Conservation (phyloP, 305 asterid species). For the Coffea humblotiana region DNA sequence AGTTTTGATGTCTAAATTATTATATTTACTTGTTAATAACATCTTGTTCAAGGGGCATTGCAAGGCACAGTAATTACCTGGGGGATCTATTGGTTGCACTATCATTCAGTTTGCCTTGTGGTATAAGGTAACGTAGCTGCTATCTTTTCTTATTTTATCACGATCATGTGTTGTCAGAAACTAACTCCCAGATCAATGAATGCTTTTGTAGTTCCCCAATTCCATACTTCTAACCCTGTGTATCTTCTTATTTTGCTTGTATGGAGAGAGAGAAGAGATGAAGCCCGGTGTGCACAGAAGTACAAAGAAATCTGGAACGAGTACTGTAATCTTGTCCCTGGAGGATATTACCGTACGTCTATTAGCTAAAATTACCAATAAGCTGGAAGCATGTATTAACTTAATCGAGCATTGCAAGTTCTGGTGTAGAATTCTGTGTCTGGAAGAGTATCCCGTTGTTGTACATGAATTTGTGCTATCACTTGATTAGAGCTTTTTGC, state of each 20-base stretch:
- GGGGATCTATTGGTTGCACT: slow-evolving; percentile 92
- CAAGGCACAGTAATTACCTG: slow-evolving; percentile 93
- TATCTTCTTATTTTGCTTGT: slow-evolving; percentile 83
- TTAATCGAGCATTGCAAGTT: not conserved
- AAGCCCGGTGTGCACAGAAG: slow-evolving; percentile 89
- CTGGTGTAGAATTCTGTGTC: not conserved
- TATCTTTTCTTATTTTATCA: not conserved
- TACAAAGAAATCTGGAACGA: slow-evolving; percentile 88
- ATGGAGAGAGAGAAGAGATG: slow-evolving; percentile 99
- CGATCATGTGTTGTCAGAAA: not conserved
- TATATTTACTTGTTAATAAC: not conserved
- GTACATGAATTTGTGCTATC: slow-evolving; percentile 7
- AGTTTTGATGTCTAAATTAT: not conserved
- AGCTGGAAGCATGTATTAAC: not conserved
- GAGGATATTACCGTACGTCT: slow-evolving; percentile 84
- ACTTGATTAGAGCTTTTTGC: not conserved
- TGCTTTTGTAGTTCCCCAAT: slow-evolving; percentile 68
- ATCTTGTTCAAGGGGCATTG: slow-evolving; percentile 79
- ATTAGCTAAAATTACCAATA: slow-evolving; percentile 26
- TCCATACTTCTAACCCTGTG: slow-evolving; percentile 89
- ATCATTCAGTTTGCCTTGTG: slow-evolving; percentile 96
- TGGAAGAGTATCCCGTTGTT: not conserved
- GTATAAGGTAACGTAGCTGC: slow-evolving; percentile 60
- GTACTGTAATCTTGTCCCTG: slow-evolving; percentile 75
- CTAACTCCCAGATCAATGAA: not conserved